Percentiles rank a stretch among this genome's conserved stretches.
Conservation (phyloP, 2,329 filamentous ascomycete species). For the Phyllosticta citribraziliensis region DNA sequence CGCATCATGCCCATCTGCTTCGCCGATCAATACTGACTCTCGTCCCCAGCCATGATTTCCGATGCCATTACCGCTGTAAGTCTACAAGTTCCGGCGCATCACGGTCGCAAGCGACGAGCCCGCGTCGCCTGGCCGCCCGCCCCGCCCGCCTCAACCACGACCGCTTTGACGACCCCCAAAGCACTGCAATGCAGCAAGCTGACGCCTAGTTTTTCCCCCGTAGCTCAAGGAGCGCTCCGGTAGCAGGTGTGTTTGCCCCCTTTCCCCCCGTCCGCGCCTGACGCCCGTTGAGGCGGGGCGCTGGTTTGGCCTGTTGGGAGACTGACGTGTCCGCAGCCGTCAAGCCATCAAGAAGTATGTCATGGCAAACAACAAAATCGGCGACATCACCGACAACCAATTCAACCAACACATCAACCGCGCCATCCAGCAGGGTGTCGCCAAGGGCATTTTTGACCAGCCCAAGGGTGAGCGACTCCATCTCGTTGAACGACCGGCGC, state of each 20-base stretch:
- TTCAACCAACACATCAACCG: conserved; percentile 78
- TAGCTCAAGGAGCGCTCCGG: conserved; percentile 63
- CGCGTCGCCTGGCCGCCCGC: conserved; percentile 23
- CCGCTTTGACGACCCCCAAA: conserved; percentile 16
- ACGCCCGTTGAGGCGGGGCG: conserved; percentile 15
- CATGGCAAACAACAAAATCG: conserved; percentile 58
- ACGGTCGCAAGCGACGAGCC: conserved; percentile 26
- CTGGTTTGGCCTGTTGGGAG: conserved; percentile 18
- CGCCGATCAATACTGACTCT: conserved; percentile 46
- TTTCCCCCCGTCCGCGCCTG: conserved; percentile 16
- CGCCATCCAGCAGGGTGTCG: conserved; percentile 70
- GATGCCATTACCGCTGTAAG: conserved; percentile 62
- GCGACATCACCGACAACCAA: conserved; percentile 41
- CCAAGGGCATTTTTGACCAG: conserved; percentile 77
- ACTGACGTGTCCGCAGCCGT: conserved; percentile 43
- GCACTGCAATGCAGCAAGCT: conserved; percentile 28
- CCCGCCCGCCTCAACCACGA: conserved; percentile 20
- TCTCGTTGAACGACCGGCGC: conserved; percentile 10
- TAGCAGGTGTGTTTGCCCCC: conserved; percentile 49
- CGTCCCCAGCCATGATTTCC: conserved; percentile 58
- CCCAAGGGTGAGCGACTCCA: conserved; percentile 64
- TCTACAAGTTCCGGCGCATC: conserved; percentile 43
- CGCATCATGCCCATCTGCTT: conserved; percentile 32
- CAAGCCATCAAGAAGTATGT: conserved; percentile 69
- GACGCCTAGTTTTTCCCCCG: conserved; percentile 35